Conservation (phyloP, 2,329 filamentous ascomycete species). For the Parastagonospora avenae region DNA sequence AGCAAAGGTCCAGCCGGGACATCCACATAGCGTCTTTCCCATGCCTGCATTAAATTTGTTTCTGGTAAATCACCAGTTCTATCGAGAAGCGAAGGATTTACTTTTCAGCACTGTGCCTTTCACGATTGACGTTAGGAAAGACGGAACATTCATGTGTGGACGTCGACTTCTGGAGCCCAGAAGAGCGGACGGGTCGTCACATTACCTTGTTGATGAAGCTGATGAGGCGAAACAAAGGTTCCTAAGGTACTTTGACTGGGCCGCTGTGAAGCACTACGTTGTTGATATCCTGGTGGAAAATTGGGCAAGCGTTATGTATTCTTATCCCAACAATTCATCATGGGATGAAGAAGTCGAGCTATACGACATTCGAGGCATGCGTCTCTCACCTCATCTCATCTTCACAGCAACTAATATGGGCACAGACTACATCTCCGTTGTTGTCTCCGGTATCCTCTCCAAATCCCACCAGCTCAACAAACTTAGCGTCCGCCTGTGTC, state of each 20-base stretch:
- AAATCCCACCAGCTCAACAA: conserved; percentile 34
- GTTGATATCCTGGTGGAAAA: conserved; percentile 41
- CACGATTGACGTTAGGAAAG: conserved; percentile 36
- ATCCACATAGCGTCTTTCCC: conserved; percentile 13
- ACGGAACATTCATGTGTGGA: conserved; percentile 42
- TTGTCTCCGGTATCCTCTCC: conserved; percentile 37
- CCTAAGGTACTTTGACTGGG: conserved; percentile 33
- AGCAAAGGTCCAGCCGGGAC: background rate
- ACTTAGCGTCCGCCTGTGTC: conserved; percentile 35
- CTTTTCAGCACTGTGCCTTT: conserved; percentile 38
- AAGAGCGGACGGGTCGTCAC: conserved; percentile 31
- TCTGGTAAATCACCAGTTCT: conserved; percentile 33
- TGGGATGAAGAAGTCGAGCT: conserved; percentile 46
- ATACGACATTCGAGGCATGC: conserved; percentile 40
- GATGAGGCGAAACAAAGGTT: conserved; percentile 28
- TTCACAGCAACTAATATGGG: background rate
- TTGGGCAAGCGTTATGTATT: background rate
- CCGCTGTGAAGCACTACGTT: conserved; percentile 39
- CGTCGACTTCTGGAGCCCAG: conserved; percentile 35
- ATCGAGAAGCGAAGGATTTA: conserved; percentile 34
- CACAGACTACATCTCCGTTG: conserved; percentile 38
- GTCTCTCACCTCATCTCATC: background rate
- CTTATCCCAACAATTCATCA: background rate
- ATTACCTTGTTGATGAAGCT: conserved; percentile 19
- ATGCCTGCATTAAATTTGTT: conserved; percentile 26